phyloP scores from a whole-genome alignment of 148 eudicot genomes.

The Salicornia ramosissima region DNA sequence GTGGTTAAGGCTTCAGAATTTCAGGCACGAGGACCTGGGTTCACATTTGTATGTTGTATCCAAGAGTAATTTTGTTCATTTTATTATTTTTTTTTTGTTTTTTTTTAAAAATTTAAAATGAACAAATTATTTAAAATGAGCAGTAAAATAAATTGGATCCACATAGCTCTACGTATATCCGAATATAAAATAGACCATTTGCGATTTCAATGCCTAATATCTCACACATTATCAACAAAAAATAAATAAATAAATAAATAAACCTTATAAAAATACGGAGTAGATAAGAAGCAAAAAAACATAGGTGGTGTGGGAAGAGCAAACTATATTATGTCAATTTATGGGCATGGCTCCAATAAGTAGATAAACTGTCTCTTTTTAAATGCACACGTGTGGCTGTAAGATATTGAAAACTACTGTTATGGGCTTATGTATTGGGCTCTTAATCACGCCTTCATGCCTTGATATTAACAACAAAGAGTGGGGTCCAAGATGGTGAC shows the following conservation, averaged over 20 bases:
- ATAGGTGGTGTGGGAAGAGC: background rate
- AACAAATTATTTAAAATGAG: too few species aligned
- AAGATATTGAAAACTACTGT: background rate
- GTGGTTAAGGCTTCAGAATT: too few species aligned
- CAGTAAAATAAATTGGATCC: too few species aligned
- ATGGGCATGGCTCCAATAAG: background rate
- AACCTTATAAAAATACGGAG: background rate
- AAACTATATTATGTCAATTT: background rate
- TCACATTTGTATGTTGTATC: too few species aligned
- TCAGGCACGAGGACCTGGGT: too few species aligned
- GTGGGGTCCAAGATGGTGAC: constrained; percentile 12
- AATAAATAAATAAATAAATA: background rate
- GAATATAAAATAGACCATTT: too few species aligned
- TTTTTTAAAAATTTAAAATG: too few species aligned
- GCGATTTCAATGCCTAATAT: too few species aligned
- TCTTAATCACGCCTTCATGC: background rate
- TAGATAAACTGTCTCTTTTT: constrained; percentile 10
- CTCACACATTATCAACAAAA: too few species aligned
- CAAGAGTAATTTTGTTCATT: too few species aligned
- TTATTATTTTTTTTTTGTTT: too few species aligned
- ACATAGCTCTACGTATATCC: too few species aligned
- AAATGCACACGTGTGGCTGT: constrained; percentile 31
- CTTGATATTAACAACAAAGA: background rate
- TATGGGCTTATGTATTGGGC: constrained; percentile 27
- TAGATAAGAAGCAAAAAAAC: constrained; percentile 9